Conservation (phyloP, 2,329 filamentous ascomycete species). For the Teratosphaeriaceae sp. region DNA sequence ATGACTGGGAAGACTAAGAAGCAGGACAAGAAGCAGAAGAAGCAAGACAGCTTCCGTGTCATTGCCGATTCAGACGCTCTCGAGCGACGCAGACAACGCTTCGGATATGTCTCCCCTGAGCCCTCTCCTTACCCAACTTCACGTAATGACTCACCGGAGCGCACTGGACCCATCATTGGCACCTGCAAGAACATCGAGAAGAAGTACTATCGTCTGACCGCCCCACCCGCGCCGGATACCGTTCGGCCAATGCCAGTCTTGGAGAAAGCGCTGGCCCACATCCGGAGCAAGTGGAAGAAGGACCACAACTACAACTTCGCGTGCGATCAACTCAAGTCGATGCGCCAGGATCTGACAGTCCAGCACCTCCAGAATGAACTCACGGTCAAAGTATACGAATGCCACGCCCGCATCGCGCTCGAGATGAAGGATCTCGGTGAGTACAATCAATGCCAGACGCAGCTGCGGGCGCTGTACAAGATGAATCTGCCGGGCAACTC, state of each 20-base stretch:
- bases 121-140: slow-evolving; percentile 43
- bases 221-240: slow-evolving; percentile 77
- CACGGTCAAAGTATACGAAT: slow-evolving; percentile 94
- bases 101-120: slow-evolving; percentile 48
- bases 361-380: slow-evolving; percentile 97
- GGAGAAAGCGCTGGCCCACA: slow-evolving; percentile 73
- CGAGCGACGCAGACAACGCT: slow-evolving; percentile 85
- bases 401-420: slow-evolving; percentile 92
- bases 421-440: slow-evolving; percentile 99
- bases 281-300: slow-evolving; percentile 91
- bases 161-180: slow-evolving; percentile 69
- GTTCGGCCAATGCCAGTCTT: slow-evolving; percentile 80
- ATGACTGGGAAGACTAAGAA: slow-evolving; percentile 56
- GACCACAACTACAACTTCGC: slow-evolving; percentile 96
- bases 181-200: slow-evolving; percentile 83
- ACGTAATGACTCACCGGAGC: slow-evolving; percentile 43
- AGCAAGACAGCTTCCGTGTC: slow-evolving; percentile 24
- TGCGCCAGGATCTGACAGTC: slow-evolving; percentile 95
- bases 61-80: slow-evolving; percentile 65
- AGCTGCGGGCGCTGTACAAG: slow-evolving; percentile 85
- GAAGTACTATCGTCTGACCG: slow-evolving; percentile 87
- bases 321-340: slow-evolving; percentile 98
- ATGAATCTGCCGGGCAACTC: slow-evolving; percentile 81
- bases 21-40: slow-evolving; percentile 37
- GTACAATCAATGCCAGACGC: slow-evolving; percentile 99